Evolutionary conservation across 2,329 filamentous ascomycete genomes (phyloP), one percentile per base, ranked within the genome.

Genomic region (Alternaria brassicae): DNA sequence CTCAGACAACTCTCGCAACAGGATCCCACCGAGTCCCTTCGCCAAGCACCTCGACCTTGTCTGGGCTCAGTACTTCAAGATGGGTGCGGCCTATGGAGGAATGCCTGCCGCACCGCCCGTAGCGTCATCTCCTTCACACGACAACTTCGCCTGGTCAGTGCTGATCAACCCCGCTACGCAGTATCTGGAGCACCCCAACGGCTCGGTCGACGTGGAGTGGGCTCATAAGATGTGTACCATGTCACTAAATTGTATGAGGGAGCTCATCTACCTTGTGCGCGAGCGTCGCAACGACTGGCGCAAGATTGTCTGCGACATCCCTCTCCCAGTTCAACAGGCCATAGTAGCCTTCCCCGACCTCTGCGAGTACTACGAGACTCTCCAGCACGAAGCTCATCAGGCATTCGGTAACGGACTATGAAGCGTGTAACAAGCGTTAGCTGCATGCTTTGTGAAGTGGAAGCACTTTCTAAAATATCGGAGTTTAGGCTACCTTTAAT

Each of bases 161-260:
- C 60, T 73, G 3, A 68, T 73, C 61, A 72, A 73, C 53, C 62
- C 67, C 1, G 66, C 68, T 56, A 71, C 71, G 1, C 71, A 73
- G 53, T 62, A 65, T 10, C 56, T 67, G 2, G 62, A 67, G 58
- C 63, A 66, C 23, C 70, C 69, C 6, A 64, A 66, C 12, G 71
- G 71, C 39, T 50, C 56, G n/a, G 21, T 67, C 13, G 70, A 73
- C 40, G 37, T 51, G 5, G 53, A 47, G 2, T 72, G 62, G 61
- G 53, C 62, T 25, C 51, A 58, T 15, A 61, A 61, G 17, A 60
- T 67, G 36, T 69, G 65, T 32, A 44, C 44, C n/a, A 53, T 57
- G 34, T 59, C 63, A 2, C 45, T 73, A 17, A 60, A 66, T n/a
- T 66, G 62, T 27, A 73, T 73, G 71, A 53, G 58, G 4, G 58